phyloP scores from a whole-genome alignment of 2,329 filamentous ascomycete species.

The Microthyrium microscopicum region DNA sequence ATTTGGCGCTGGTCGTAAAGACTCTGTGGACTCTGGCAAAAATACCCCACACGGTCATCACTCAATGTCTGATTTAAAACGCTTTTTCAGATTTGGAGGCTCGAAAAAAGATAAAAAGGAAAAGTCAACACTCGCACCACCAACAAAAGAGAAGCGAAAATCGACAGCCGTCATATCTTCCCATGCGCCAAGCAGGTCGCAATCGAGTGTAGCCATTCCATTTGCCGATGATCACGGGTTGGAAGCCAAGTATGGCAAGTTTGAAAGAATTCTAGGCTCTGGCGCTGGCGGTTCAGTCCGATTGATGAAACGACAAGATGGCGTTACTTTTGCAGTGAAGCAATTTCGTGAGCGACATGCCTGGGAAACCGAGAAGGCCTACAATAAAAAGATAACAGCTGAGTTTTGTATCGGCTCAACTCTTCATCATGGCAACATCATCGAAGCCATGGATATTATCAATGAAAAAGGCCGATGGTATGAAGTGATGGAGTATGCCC shows the following conservation, averaged over 20 bases:
- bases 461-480: slow-evolving; percentile 92
- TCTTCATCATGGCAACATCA: slow-evolving; percentile 92
- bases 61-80: slow-evolving; percentile 87
- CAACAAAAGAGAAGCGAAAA: slow-evolving; percentile 10
- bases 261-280: slow-evolving; percentile 83
- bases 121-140: slow-evolving; percentile 40
- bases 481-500: slow-evolving; percentile 98
- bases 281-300: slow-evolving; percentile 90
- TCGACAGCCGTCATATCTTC: slow-evolving; percentile 16
- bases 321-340: slow-evolving; percentile 91
- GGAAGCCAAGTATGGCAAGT: slow-evolving; percentile 83
- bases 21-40: slow-evolving; percentile 21
- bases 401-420: slow-evolving; percentile 98
- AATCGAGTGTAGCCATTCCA: slow-evolving; percentile 46
- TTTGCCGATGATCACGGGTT: slow-evolving; percentile 91
- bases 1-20: slow-evolving; percentile 17
- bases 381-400: slow-evolving; percentile 93
- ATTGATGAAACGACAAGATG: slow-evolving; percentile 84
- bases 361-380: slow-evolving; percentile 88
- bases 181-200: slow-evolving; percentile 12
- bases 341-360: slow-evolving; percentile 85
- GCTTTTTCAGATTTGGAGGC: slow-evolving; percentile 79
- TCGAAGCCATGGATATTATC: slow-evolving; percentile 92
- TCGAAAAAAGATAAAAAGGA: slow-evolving; percentile 39
- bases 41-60: slow-evolving; percentile 28